phyloP scores from a whole-genome alignment of 31 red algal genomes.

The Porphyra umbilicalis region DNA sequence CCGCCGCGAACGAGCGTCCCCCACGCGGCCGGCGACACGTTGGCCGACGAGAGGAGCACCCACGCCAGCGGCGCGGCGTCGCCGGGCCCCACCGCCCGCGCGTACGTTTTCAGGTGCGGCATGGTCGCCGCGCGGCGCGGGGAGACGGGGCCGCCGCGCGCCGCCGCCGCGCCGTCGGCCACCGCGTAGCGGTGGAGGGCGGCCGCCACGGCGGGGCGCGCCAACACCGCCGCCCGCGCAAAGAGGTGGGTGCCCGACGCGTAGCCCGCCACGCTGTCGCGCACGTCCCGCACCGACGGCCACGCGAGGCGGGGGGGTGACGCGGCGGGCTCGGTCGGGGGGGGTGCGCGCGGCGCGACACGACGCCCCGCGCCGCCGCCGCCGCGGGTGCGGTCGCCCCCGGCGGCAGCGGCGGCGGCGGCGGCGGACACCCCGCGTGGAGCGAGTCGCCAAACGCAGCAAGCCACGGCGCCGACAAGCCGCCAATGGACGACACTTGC shows the following conservation, averaged over 20 bases:
- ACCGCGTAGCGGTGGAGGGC: slow-evolving; percentile 14
- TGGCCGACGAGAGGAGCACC: slow-evolving; percentile 72
- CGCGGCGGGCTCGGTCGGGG: not conserved
- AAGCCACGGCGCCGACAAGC: slow-evolving; percentile 45
- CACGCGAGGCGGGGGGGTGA: slow-evolving; percentile 7
- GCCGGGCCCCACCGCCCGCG: slow-evolving; percentile 16
- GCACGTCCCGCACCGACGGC: slow-evolving; percentile 50
- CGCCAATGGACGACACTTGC: slow-evolving; percentile 72
- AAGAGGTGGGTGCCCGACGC: slow-evolving; percentile 52
- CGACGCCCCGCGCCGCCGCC: slow-evolving; percentile 18
- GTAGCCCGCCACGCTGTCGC: slow-evolving; percentile 47
- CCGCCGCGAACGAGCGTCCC: slow-evolving; percentile 31
- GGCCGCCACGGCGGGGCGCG: slow-evolving; percentile 28
- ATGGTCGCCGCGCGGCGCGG: slow-evolving; percentile 32
- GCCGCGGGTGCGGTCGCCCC: not conserved
- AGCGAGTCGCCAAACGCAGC: slow-evolving; percentile 34
- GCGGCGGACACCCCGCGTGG: slow-evolving; percentile 11
- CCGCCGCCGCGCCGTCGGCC: not conserved
- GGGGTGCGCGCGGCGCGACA: slow-evolving; percentile 12
- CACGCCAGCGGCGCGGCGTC: slow-evolving; percentile 23
- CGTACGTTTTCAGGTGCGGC: slow-evolving; percentile 88
- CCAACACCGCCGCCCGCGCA: slow-evolving; percentile 35
- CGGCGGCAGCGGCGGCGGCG: not conserved
- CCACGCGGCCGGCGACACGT: slow-evolving; percentile 86
- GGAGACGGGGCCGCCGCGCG: not conserved